Conservation (phyloP, 345 rosid genomes). For the Nasturtium officinale region DNA sequence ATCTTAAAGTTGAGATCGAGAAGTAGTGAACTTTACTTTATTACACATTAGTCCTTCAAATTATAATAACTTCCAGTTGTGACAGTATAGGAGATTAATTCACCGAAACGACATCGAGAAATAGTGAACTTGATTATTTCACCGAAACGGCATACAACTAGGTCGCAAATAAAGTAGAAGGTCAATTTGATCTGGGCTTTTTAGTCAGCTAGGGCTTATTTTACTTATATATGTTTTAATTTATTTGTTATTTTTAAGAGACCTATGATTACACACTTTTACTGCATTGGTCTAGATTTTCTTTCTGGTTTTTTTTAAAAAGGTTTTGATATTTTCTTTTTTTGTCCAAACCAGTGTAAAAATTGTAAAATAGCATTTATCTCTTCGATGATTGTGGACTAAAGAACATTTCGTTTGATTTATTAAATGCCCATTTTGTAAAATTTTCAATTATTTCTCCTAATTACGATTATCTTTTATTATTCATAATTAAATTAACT, state of each 20-base stretch:
- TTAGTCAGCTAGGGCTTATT: no score
- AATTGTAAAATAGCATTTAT: no score
- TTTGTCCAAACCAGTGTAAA: no score
- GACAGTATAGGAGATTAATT: not conserved
- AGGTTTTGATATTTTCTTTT: no score
- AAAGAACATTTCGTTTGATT: no score
- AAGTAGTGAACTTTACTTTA: constrained; percentile 2
- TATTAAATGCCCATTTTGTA: not conserved
- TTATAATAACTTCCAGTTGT: not conserved
- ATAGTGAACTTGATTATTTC: no score
- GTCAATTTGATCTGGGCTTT: not conserved
- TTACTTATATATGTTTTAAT: no score
- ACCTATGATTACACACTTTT: no score
- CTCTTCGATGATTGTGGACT: no score
- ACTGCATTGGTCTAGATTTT: no score
- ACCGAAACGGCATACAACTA: not conserved
- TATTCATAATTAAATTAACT: not conserved
- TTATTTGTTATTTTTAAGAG: no score
- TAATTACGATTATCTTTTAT: not conserved
- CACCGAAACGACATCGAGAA: not conserved
- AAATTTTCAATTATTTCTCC: not conserved
- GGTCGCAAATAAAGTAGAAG: not conserved
- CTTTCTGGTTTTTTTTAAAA: no score
- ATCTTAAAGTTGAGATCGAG: constrained; percentile 42
- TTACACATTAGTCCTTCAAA: constrained; percentile 1